These are phyloP conservation scores for Luffa acutangula DNA, from an alignment of 306 rosid species.

Conservation along the genomic window DNA sequence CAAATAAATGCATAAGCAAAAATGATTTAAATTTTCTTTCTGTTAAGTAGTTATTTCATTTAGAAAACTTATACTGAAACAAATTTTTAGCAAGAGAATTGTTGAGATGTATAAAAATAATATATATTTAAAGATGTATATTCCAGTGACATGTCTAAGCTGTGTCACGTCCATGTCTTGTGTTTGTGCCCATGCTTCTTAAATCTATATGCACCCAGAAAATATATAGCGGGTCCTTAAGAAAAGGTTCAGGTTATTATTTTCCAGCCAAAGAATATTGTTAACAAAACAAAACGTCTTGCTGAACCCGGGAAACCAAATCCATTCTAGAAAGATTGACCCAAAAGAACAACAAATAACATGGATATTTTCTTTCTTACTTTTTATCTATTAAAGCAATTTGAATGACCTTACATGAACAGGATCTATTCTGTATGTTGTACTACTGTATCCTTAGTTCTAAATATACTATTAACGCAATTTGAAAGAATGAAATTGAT, in stretches of 20 bases:
- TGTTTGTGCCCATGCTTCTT: background rate
- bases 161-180: background rate
- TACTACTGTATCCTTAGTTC: too few species aligned
- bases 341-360: background rate
- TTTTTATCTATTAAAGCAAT: background rate
- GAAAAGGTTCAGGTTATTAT: background rate
- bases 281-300: background rate
- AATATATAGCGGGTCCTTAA: background rate
- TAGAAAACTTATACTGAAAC: background rate
- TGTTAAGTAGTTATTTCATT: background rate
- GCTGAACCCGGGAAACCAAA: background rate
- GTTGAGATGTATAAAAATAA: background rate
- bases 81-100: background rate
- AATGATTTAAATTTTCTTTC: background rate
- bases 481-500: background rate
- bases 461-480: background rate
- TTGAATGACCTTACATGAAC: too few species aligned
- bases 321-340: background rate
- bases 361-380: background rate
- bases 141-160: background rate
- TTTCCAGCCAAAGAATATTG: background rate
- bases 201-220: background rate
- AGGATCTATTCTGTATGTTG: too few species aligned
- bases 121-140: background rate
- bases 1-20: background rate